Percentiles rank a stretch among this genome's conserved stretches.
Evolutionary conservation across 176 grass and related monocot genomes (phyloP).

Genomic region (Phoenix roebelenii): DNA sequence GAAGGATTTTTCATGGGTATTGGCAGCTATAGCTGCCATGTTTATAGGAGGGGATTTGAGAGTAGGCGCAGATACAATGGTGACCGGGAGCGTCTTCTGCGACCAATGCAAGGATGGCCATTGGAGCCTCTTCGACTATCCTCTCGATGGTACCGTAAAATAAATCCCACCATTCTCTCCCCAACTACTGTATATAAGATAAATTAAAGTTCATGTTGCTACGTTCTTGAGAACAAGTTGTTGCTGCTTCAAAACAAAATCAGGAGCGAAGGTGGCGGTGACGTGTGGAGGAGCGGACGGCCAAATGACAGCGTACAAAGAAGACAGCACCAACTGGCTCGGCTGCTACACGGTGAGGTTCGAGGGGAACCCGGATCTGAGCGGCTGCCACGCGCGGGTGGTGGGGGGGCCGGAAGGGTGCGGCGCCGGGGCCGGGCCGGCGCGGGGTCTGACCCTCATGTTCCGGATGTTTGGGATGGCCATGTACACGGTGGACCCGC

Average conservation of each 20-base stretch:
- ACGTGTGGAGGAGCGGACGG: slow-evolving; percentile 44
- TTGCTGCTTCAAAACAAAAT: too few species aligned
- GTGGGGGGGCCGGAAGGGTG: slow-evolving; percentile 49
- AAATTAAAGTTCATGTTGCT: not conserved
- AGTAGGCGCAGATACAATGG: slow-evolving; percentile 42
- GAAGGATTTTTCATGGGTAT: too few species aligned
- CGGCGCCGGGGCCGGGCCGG: slow-evolving; percentile 21
- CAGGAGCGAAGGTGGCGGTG: slow-evolving; percentile 66
- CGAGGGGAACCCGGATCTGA: slow-evolving; percentile 67
- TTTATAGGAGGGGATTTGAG: too few species aligned
- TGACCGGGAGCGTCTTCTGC: slow-evolving; percentile 85
- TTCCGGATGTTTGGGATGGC: slow-evolving; percentile 56
- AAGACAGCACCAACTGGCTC: slow-evolving; percentile 84
- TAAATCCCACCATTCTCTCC: too few species aligned
- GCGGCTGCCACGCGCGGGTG: slow-evolving; percentile 65
- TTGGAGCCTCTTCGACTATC: slow-evolving; percentile 65
- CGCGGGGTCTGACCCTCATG: slow-evolving; percentile 42
- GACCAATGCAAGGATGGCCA: slow-evolving; percentile 84
- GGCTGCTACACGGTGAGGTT: slow-evolving; percentile 55
- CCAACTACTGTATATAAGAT: not conserved
- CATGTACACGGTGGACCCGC: slow-evolving; percentile 65
- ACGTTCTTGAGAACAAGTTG: too few species aligned
- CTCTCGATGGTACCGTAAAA: slow-evolving; percentile 41
- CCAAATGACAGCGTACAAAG: slow-evolving; percentile 5
- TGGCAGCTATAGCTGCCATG: too few species aligned